Conservation (phyloP, 164 flowering plant genomes). For the Echeveria elegans region DNA sequence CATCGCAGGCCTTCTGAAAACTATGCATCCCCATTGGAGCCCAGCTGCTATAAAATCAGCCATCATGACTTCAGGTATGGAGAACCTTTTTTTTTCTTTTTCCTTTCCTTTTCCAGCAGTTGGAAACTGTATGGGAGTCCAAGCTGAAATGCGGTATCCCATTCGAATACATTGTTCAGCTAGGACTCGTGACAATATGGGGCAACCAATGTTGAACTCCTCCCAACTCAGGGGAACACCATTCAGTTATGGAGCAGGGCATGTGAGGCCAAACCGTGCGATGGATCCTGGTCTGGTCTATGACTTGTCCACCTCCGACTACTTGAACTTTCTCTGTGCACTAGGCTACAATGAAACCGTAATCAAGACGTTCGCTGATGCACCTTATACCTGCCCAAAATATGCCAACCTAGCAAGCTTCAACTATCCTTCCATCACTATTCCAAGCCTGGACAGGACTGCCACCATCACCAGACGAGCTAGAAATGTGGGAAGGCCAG, state of each 20-base stretch:
- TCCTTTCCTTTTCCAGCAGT: too few species aligned
- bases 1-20: conserved; percentile 49
- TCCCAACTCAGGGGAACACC: conserved; percentile 27
- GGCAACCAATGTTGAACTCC: conserved; percentile 23
- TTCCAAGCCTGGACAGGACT: conserved; percentile 15
- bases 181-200: conserved; percentile 23
- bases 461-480: conserved; percentile 25
- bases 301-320: conserved; percentile 26
- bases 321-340: conserved; percentile 37
- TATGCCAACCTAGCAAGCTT: conserved; percentile 13
- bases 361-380: conserved; percentile 14
- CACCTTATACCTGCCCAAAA: conserved; percentile 22
- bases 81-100: not conserved
- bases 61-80: conserved; percentile 58
- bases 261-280: conserved; percentile 46
- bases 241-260: conserved; percentile 57
- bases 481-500: conserved; percentile 61
- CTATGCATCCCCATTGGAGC: conserved; percentile 54
- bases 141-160: not conserved
- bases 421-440: conserved; percentile 44
- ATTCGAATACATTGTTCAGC: conserved; percentile 26
- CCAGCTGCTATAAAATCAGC: conserved; percentile 72
- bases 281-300: conserved; percentile 63
- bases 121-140: not conserved
- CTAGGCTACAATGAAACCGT: conserved; percentile 22